Evolutionary conservation across 768 basidiomycete species (phyloP), one percentile per base, ranked within the genome.

Genomic region (Dacryopinax spathularia): DNA sequence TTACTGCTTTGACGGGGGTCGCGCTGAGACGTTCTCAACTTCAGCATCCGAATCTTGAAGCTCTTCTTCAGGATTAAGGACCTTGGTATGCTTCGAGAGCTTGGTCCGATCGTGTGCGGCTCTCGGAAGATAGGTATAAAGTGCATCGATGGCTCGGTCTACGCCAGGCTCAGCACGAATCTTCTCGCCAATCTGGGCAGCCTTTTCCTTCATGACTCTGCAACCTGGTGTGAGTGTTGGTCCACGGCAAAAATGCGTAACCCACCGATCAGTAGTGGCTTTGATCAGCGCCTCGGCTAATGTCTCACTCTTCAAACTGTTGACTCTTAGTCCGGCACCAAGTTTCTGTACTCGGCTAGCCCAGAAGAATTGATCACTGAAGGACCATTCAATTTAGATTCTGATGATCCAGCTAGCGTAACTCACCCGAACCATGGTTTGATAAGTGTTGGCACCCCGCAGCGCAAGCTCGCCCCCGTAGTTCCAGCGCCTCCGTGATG

Each of bases 401-500:
- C n/a, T n/a, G n/a, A n/a, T n/a, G n/a, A n/a, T n/a, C n/a, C n/a
- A n/a, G n/a, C n/a, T n/a, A n/a, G n/a, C n/a, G 33, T 20, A 18
- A 66, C 74, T 66, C 61, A 76, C 63, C 84, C 85, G 68, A 86
- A 87, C 82, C 82, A 87, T 1, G 85, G 84, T 66, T 82, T 82
- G 69, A 87, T 86, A 64, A 86, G 66, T 0, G 85, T 87, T 1
- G 85, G 85, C 33, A 85, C 77, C 62, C 56, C 70, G 68, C 82
- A 78, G 66, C 79, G 68, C 27, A 87, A 72, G 69, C 81, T 83
- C 1, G 85, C 85, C 0, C 84, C 85, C 0, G 85, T 86, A 0
- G 85, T 87, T 13, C 85, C 86, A 3, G 85, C 85, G 7, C 86
- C 86, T 22, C 85, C 85, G 65, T 87, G 84, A 72, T 85, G 85